Base-by-base conservation (phyloP, 2,329 filamentous ascomycete genomes). In the Mycosphaerella sp. region DNA sequence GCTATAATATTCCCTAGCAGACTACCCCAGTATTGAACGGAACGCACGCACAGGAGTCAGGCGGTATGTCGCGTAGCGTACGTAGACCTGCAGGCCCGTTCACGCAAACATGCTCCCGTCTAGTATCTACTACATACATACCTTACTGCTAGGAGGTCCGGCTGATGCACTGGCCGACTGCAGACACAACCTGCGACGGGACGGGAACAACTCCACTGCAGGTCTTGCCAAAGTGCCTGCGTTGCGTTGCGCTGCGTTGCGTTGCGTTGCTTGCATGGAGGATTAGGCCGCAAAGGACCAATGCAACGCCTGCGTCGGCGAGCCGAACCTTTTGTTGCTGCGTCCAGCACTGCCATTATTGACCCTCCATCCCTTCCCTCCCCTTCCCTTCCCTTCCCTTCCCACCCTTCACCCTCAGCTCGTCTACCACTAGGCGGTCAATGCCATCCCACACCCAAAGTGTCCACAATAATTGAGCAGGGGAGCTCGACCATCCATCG, bases 1-100 rank as follows among this genome's bases (percentile, higher is more conserved):
- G 47, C 41, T 50, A 55, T 52, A 55, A 50, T 49, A 54, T 39
- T 45, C 28, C 52, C 54, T 49, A 53, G 54, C 53, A 53, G 41
- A 49, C 44, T n/a, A 57, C 54, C 54, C 56, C 48, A 52, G 56
- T 44, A 47, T 43, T 39, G 52, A 49, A 47, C 54, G 54, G 46
- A 56, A 50, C 50, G 46, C 50, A 50, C 50, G 46, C 50, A 44
- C 54, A 56, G 51, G 54, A 59, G 56, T 59, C 56, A 57, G 44
- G 56, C 56, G 52, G 52, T 50, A 54, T 53, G 49, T 44, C 50
- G 48, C 35, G 50, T 54, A 54, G 55, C 52, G 56, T 50, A 54
- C 52, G 56, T 50, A 54, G 50, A 52, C 52, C 54, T 57, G 55
- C 53, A 57, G 46, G 35, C 37, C 42, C 50, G 54, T 53, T 54